Base-by-base conservation (phyloP, 805 yeast genomes). In the Metschnikowia reukaufii region DNA sequence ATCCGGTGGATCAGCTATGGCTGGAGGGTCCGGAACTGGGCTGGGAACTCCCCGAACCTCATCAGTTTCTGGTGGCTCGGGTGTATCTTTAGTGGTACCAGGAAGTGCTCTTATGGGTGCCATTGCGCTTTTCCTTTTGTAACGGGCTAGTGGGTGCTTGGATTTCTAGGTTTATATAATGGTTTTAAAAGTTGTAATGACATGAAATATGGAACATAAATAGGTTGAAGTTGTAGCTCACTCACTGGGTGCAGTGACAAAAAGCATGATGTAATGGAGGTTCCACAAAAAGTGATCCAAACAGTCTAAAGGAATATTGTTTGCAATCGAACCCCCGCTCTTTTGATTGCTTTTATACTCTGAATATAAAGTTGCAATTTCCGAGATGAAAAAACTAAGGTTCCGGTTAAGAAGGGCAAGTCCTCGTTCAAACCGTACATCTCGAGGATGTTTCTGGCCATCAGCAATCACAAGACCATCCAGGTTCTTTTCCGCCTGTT, bases 221-320 rank as follows among this genome's bases (percentile, higher is more conserved):
- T 31, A 13, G 7, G 15, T n/a, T 31, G 2, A 10, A 12, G 9
- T 13, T 31, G 4, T n/a, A 13, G 20, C 27, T 34, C 35, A 32
- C 34, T 29, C 19, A 7, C 15, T 9, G 6, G 46, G 36, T 2
- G 65, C 65, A 1, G 74, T 70, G 32, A 71, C 50, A 50, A 62
- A 69, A 34, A 72, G 55, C 12, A 66, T 45, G 19, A 72, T 41
- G 44, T 65, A 72, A 48, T 72, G 66, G 19, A 72, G 49, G 39
- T 61, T 69, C 77, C 77, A 72, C 46, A 71, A 54, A 36, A 70
- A 63, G 47, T 71, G 70, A 51, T 72, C 77, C 15, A 63, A 41
- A 43, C 73, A 68, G 38, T 72, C 76, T 6, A 61, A 50, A 2
- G 76, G 76, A 12, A 70, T 58, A 33, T 57, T 59, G 25, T 43